Conservation (phyloP, 257 asterid genomes). For the Rauvolfia tetraphylla region DNA sequence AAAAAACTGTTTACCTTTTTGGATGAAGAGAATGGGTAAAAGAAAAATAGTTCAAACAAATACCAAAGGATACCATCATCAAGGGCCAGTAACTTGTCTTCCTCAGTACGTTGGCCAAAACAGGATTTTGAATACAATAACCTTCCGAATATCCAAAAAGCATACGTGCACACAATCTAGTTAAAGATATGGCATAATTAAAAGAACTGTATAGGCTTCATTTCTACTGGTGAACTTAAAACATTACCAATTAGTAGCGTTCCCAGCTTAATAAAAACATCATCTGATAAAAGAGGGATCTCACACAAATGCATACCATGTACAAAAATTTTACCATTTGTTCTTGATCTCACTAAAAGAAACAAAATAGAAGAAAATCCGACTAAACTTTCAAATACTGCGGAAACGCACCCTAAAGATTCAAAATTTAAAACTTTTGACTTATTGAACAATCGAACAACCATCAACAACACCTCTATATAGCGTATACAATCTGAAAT, state of each 20-base stretch:
- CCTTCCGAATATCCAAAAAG: not conserved
- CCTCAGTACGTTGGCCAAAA: not conserved
- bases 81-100: not conserved
- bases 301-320: not conserved
- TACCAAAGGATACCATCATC: not conserved
- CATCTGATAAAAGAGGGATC: not conserved
- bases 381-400: not conserved
- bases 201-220: not conserved
- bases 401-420: conserved; percentile 5
- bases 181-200: not conserved
- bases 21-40: not conserved
- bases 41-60: not conserved
- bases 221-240: not conserved
- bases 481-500: conserved; percentile 1
- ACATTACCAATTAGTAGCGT: not conserved
- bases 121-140: not conserved
- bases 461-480: not conserved
- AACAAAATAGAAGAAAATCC: not conserved
- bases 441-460: not conserved
- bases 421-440: conserved; percentile 2
- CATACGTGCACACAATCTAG: not conserved
- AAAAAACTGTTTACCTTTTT: not conserved
- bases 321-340: not conserved
- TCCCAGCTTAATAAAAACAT: not conserved
- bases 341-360: not conserved